phyloP scores from a whole-genome alignment of 176 grass and related monocot species.

The Oropetium thomaeum region DNA sequence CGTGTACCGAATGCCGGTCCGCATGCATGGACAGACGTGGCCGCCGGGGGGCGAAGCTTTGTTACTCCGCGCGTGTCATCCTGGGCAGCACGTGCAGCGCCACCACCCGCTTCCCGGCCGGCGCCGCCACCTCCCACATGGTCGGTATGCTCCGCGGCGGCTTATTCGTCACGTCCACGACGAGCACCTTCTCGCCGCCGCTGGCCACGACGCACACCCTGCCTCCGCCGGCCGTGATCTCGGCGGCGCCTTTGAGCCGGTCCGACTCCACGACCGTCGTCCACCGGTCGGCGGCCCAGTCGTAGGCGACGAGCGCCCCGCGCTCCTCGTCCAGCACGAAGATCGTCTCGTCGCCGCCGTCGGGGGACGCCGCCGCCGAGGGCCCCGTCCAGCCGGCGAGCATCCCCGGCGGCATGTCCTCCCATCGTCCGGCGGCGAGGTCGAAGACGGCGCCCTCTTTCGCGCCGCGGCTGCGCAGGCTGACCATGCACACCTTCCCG shows the following conservation, averaged over 20 bases:
- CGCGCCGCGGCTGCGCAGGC: constrained; percentile 44
- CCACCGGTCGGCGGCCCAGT: constrained; percentile 63
- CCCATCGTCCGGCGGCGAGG: constrained; percentile 40
- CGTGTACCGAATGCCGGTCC: constrained; percentile 14
- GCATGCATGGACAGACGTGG: constrained; percentile 5
- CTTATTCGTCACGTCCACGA: constrained; percentile 35
- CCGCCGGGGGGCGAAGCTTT: neutral
- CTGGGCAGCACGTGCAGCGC: constrained; percentile 74
- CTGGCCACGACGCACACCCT: constrained; percentile 46
- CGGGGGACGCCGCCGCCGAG: neutral
- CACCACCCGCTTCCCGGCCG: constrained; percentile 57
- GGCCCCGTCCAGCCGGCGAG: constrained; percentile 72
- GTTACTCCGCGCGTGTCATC: constrained; percentile 51
- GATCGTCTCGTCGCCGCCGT: constrained; percentile 26
- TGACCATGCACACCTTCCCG: constrained; percentile 92
- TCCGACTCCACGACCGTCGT: constrained; percentile 36
- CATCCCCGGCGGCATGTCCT: constrained; percentile 83
- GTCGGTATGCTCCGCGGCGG: neutral
- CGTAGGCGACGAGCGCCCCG: constrained; percentile 47
- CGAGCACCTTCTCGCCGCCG: constrained; percentile 39
- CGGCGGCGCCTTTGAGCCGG: constrained; percentile 51
- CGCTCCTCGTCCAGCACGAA: constrained; percentile 63
- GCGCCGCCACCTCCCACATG: constrained; percentile 66
- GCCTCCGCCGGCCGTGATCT: constrained; percentile 50
- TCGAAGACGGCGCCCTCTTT: constrained; percentile 77